Base-by-base conservation (phyloP, 208 protist species). In the Leishmania arabica region DNA sequence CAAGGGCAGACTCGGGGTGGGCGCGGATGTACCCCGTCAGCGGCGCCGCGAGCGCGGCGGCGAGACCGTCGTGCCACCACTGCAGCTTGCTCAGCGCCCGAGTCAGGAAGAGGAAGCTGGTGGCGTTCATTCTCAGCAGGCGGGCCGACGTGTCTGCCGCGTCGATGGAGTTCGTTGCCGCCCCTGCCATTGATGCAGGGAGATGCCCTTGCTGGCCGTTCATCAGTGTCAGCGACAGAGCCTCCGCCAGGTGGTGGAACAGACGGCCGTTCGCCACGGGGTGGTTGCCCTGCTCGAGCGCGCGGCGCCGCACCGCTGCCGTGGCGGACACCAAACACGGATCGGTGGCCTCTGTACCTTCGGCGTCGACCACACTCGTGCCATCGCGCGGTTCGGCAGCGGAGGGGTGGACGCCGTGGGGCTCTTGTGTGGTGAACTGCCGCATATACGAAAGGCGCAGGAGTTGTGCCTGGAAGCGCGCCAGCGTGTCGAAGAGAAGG, bases 31-130 rank as follows among this genome's bases (percentile, higher is more conserved):
- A 92, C 45, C 60, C 76, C 45, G 85, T 81, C 21, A 95, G 81
- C 65, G 83, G 83, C 27, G 86, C 81, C 42, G 88, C 73, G 17
- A 95, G 80, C 37, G 90, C 85, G 1, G 85, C 75, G 31, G 82
- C 71, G 72, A 91, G 85, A 0, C 75, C 74, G 21, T 56, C 42
- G 75, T 83, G 65, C 78, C 93, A 91, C 86, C 86, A 93, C 6
- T 76, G 74, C 68, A 95, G 88, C 64, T 88, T 89, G 27, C 87
- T 83, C 49, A 95, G 82, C n/a, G 92, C 92, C 11, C 91, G 83
- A 6, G 84, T 89, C 42, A 95, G 82, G 73, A 95, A 95, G 68
- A 93, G 87, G 34, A 95, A 88, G 13, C 85, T 88, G 27, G 84
- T 79, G 40, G 84, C 56, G 42, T 81, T 60, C 54, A 89, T 60